Percentiles rank a stretch among this genome's conserved stretches.
Evolutionary conservation across 1,284 basidiomycete species (phyloP).

Genomic region (Puccinia novopanici): DNA sequence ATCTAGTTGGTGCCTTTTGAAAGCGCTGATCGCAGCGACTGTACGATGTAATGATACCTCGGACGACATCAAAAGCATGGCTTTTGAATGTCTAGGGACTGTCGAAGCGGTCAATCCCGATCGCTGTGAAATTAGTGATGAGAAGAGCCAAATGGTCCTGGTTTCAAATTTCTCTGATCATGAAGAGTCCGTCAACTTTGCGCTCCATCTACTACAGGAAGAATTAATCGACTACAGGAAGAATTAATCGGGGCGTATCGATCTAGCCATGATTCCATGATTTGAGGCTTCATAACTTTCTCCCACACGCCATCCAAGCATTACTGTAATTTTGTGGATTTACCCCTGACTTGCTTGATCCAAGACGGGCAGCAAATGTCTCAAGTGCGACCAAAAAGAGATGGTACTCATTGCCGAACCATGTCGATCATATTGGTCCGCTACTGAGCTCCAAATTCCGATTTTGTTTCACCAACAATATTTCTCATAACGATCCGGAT

Average conservation of each 20-base stretch:
- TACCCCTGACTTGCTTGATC: conserved; percentile 68
- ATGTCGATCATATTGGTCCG: conserved; percentile 85
- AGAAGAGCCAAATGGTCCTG: conserved; percentile 72
- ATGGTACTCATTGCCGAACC: conserved; percentile 78
- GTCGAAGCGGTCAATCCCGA: conserved; percentile 95
- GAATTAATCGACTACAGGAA: no score
- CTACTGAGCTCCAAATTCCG: conserved; percentile 75
- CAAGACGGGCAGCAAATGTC: conserved; percentile 59
- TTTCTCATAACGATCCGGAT: conserved; percentile 64
- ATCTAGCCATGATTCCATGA: conserved; percentile 91
- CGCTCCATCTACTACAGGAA: conserved; percentile 79
- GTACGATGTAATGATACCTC: conserved; percentile 69
- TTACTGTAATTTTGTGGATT: conserved; percentile 86
- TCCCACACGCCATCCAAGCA: conserved; percentile 92
- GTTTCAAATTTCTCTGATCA: conserved; percentile 80
- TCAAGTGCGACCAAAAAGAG: conserved; percentile 69
- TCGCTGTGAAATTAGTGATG: conserved; percentile 72
- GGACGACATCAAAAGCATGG: conserved; percentile 69
- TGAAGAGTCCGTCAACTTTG: conserved; percentile 77
- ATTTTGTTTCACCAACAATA: conserved; percentile 59
- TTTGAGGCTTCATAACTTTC: conserved; percentile 81
- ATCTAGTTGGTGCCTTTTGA: conserved; percentile 72
- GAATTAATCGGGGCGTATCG: conserved; percentile 91
- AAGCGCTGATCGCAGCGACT: conserved; percentile 71
- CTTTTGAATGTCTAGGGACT: conserved; percentile 89